Conservation (phyloP, 2,329 filamentous ascomycete genomes). For the Aspergillus ochraceoroseus region DNA sequence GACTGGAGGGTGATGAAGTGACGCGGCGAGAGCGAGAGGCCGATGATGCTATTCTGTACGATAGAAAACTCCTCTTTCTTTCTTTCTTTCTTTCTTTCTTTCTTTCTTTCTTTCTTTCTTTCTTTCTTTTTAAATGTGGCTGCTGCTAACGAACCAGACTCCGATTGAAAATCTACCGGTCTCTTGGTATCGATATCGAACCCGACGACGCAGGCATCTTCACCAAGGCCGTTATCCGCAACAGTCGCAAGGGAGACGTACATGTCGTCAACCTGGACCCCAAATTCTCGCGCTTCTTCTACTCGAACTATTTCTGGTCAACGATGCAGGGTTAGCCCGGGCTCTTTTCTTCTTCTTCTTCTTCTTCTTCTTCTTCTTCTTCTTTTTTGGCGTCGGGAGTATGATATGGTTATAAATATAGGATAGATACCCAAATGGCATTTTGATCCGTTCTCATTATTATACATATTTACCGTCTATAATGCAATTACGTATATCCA, state of each 20-base stretch:
- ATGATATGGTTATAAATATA: not conserved
- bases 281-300: constrained; percentile 86
- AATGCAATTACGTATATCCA: not conserved
- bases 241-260: constrained; percentile 81
- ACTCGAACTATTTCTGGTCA: constrained; percentile 94
- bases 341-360: too few species aligned
- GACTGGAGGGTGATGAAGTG: constrained; percentile 65
- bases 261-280: constrained; percentile 92
- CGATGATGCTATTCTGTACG: constrained; percentile 48
- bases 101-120: not conserved
- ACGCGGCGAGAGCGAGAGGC: constrained; percentile 50
- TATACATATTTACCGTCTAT: constrained; percentile 2
- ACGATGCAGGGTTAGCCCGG: constrained; percentile 57
- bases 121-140: not conserved
- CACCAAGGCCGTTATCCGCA: constrained; percentile 77
- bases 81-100: not conserved
- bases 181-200: constrained; percentile 84
- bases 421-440: constrained; percentile 15
- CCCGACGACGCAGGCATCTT: constrained; percentile 76
- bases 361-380: too few species aligned
- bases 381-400: constrained; percentile 21
- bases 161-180: constrained; percentile 84
- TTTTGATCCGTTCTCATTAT: not conserved
- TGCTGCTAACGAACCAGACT: constrained; percentile 47
- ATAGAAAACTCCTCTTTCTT: too few species aligned